A percentile compares a stretch with the other conserved stretches of the same genome.
phyloP scores from a whole-genome alignment of 2,329 filamentous ascomycete genomes.

The Scytalidium lignicola region DNA sequence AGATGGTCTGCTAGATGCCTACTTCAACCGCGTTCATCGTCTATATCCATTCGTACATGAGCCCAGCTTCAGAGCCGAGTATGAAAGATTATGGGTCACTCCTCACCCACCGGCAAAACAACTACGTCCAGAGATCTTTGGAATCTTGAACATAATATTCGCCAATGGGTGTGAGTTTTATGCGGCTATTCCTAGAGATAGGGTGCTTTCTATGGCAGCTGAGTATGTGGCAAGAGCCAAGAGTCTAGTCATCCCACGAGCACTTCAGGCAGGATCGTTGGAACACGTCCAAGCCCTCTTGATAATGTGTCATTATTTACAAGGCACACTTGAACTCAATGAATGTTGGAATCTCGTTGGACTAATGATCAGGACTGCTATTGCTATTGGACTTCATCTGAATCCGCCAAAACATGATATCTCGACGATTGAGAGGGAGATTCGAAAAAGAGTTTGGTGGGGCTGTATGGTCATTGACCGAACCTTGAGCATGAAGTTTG shows the following conservation, averaged over 20 bases:
- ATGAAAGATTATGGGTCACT: neutral
- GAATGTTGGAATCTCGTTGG: slow-evolving; percentile 28
- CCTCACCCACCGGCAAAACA: neutral
- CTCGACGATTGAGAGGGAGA: neutral
- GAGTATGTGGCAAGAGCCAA: slow-evolving; percentile 25
- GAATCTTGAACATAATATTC: slow-evolving; percentile 27
- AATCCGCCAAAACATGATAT: slow-evolving; percentile 1
- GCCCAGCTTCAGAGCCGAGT: slow-evolving; percentile 33
- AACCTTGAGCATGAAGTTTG: slow-evolving; percentile 1
- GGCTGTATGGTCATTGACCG: slow-evolving; percentile 1
- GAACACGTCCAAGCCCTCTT: slow-evolving; percentile 26
- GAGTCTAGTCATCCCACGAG: slow-evolving; percentile 21
- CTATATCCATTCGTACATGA: slow-evolving; percentile 42
- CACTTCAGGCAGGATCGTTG: slow-evolving; percentile 21
- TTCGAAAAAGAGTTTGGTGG: slow-evolving; percentile 1
- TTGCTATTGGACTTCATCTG: slow-evolving; percentile 24
- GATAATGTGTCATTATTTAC: slow-evolving; percentile 25
- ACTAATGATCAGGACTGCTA: slow-evolving; percentile 25
- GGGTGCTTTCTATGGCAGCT: slow-evolving; percentile 11
- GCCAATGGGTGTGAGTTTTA: slow-evolving; percentile 25
- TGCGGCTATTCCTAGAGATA: slow-evolving; percentile 4
- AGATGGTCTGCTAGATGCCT: slow-evolving; percentile 61
- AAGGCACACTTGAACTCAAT: slow-evolving; percentile 22
- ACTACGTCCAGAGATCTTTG: slow-evolving; percentile 2
- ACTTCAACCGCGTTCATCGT: slow-evolving; percentile 38